Conservation (phyloP, 2,329 filamentous ascomycete genomes). For the Sporothrix protearum region DNA sequence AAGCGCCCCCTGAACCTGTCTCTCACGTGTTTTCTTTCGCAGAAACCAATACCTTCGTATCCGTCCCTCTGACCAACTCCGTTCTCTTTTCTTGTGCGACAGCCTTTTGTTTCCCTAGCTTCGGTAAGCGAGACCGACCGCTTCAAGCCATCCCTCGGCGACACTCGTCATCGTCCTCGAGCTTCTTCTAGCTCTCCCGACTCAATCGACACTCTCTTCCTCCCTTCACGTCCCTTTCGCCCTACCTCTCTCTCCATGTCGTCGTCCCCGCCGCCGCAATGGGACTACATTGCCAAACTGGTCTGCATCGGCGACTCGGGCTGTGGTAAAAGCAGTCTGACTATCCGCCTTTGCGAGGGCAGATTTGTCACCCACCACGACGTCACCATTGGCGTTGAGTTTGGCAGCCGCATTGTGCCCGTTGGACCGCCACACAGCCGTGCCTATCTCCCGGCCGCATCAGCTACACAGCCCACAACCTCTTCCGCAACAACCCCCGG, state of each 20-base stretch:
- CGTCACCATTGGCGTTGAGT: constrained; percentile 95
- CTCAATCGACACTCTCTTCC: not conserved
- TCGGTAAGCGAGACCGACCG: not conserved
- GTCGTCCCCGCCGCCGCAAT: constrained; percentile 55
- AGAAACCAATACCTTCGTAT: not conserved
- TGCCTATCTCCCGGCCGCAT: constrained; percentile 27
- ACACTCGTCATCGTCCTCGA: not conserved
- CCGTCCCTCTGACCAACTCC: not conserved
- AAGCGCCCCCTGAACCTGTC: not conserved
- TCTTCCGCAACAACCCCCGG: constrained; percentile 23
- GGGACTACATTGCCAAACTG: constrained; percentile 99
- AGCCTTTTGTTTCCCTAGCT: not conserved
- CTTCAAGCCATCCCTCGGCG: not conserved
- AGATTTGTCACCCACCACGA: constrained; percentile 93
- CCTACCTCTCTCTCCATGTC: constrained; percentile 46
- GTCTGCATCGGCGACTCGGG: constrained; percentile 96
- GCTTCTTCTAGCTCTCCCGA: not conserved
- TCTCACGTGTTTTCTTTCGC: not conserved
- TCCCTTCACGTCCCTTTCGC: not conserved
- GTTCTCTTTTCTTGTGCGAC: not conserved
- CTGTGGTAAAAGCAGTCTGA: constrained; percentile 91
- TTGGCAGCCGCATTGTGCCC: constrained; percentile 87
- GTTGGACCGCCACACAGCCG: constrained; percentile 76
- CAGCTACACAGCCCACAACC: constrained; percentile 13
- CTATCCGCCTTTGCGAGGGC: constrained; percentile 92